Conservation (phyloP, 768 basidiomycete species). For the Tricholoma furcatifolium region DNA sequence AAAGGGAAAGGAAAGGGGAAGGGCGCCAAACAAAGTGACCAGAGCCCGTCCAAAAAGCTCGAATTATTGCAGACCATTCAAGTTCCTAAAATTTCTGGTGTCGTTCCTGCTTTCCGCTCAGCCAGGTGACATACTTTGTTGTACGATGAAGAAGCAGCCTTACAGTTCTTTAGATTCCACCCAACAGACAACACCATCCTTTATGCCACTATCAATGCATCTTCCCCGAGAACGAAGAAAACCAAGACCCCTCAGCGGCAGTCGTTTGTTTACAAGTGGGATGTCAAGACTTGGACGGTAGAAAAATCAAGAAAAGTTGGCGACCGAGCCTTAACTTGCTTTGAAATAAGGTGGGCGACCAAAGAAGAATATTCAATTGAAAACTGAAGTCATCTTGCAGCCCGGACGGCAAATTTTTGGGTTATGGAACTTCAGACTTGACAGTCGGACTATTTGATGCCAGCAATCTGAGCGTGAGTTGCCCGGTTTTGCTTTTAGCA, state of each 20-base stretch:
- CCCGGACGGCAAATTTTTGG: constrained; percentile 76
- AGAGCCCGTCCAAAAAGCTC: constrained; percentile 12
- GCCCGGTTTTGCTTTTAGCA: background rate
- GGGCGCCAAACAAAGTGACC: constrained; percentile 14
- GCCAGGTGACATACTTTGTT: constrained; percentile 37
- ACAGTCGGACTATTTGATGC: constrained; percentile 85
- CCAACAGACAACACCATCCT: constrained; percentile 49
- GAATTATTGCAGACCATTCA: constrained; percentile 50
- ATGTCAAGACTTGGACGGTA: constrained; percentile 64
- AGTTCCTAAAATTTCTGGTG: constrained; percentile 48
- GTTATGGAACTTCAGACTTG: constrained; percentile 85
- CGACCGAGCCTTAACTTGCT: constrained; percentile 80
- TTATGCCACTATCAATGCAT: constrained; percentile 73
- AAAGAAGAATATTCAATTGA: background rate
- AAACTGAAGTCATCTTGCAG: constrained; percentile 37
- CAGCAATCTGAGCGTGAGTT: constrained; percentile 66
- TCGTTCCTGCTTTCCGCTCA: constrained; percentile 62
- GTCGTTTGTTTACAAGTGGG: constrained; percentile 74
- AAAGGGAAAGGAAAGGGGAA: constrained; percentile 44
- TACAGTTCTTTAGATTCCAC: constrained; percentile 45
- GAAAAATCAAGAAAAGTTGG: constrained; percentile 70
- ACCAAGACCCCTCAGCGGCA: constrained; percentile 55
- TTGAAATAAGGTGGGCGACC: constrained; percentile 75
- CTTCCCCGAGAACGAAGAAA: constrained; percentile 54
- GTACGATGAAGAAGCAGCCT: background rate